Percentiles rank a stretch among this genome's conserved stretches.
Evolutionary conservation across 129 eudicot species (phyloP).

Genomic region (Mikania micrantha): DNA sequence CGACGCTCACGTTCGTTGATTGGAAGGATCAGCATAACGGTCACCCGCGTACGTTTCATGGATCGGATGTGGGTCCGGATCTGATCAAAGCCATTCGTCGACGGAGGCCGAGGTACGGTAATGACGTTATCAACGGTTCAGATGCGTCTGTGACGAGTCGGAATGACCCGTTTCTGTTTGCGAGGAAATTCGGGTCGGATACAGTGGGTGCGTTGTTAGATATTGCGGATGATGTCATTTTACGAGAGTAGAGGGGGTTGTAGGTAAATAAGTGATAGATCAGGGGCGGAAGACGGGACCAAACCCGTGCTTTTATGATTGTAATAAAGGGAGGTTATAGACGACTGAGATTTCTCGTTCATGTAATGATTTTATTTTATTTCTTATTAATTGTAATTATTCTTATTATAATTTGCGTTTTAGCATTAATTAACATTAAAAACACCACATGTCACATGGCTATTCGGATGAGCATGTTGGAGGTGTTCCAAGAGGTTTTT

Average conservation of each 20-base stretch:
- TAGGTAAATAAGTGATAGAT: background rate
- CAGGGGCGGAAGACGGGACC: conserved; percentile 39
- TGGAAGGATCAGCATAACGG: conserved; percentile 56
- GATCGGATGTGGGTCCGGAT: conserved; percentile 50
- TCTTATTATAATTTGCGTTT: too few relatives aligned
- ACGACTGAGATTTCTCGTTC: background rate
- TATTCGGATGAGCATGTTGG: too few relatives aligned
- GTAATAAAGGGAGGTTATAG: conserved; percentile 1
- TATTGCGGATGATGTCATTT: conserved; percentile 50
- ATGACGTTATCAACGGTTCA: conserved; percentile 44
- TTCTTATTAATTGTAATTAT: too few relatives aligned
- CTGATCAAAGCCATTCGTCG: conserved; percentile 40
- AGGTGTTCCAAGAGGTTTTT: too few relatives aligned
- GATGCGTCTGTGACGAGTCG: conserved; percentile 28
- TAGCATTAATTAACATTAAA: too few relatives aligned
- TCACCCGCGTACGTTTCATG: conserved; percentile 66
- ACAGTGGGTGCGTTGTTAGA: conserved; percentile 40
- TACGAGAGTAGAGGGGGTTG: conserved; percentile 31
- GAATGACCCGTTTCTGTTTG: conserved; percentile 68
- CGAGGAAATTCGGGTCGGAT: conserved; percentile 64
- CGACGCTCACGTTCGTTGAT: conserved; percentile 83
- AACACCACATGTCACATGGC: too few relatives aligned
- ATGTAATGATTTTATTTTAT: too few relatives aligned
- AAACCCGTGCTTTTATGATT: conserved; percentile 40
- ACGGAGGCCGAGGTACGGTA: conserved; percentile 64